Evolutionary conservation across 768 basidiomycete species (phyloP).

Genomic region (Lactarius quietus): DNA sequence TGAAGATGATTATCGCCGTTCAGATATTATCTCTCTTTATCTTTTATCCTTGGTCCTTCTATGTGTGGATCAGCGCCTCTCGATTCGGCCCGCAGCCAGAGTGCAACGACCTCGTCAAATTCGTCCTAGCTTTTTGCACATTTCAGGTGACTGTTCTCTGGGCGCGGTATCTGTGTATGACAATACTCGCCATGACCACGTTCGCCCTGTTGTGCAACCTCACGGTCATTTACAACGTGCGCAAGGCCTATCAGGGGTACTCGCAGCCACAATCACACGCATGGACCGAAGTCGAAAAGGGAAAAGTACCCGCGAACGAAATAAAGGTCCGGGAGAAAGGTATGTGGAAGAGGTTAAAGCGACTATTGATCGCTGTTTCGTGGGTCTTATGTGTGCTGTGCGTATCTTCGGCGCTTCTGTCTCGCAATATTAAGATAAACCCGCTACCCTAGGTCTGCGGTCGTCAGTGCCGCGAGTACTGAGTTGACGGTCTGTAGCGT

Average conservation of each 20-base stretch:
- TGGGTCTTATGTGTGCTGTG: background rate
- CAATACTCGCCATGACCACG: background rate
- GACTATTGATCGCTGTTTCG: background rate
- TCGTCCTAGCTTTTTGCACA: background rate
- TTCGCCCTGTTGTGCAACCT: background rate
- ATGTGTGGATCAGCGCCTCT: background rate
- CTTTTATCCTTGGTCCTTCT: background rate
- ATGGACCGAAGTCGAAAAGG: too few species aligned
- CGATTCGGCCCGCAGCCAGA: background rate
- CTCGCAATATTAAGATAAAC: background rate
- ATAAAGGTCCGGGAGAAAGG: too few species aligned
- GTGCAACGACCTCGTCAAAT: background rate
- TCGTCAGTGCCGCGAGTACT: background rate
- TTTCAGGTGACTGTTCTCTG: background rate
- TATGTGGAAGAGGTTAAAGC: background rate
- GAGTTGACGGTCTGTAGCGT: background rate
- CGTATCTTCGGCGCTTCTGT: background rate
- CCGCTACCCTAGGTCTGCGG: background rate
- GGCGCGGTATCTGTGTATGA: background rate
- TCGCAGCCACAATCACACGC: too few species aligned
- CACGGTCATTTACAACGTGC: background rate
- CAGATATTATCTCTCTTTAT: background rate
- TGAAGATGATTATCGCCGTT: background rate
- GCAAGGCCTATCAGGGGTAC: too few species aligned
- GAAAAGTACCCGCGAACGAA: too few species aligned